phyloP scores from a whole-genome alignment of 1,139 yeast genomes.

The Scheffersomyces illinoinensis region DNA sequence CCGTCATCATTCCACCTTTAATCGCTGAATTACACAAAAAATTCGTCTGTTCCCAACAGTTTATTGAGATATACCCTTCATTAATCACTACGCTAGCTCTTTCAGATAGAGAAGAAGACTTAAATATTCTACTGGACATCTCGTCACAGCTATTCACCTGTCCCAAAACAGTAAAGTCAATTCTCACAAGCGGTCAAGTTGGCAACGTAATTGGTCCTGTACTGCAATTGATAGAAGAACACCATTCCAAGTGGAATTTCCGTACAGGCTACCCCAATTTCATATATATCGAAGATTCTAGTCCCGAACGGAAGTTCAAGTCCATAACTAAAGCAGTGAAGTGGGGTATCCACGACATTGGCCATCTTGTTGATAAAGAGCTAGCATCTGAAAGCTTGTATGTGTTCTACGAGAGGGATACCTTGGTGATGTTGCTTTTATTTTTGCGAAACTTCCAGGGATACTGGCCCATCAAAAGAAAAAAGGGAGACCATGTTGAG shows the following conservation, averaged over 20 bases:
- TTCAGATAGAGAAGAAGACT: constrained; percentile 66
- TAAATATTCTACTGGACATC: constrained; percentile 54
- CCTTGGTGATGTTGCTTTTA: constrained; percentile 38
- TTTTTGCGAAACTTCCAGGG: constrained; percentile 58
- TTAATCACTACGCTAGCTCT: constrained; percentile 47
- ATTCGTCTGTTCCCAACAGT: constrained; percentile 50
- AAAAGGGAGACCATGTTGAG: constrained; percentile 69
- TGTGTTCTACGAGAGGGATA: constrained; percentile 27
- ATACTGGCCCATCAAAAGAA: constrained; percentile 54
- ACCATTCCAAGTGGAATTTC: constrained; percentile 26
- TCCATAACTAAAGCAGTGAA: constrained; percentile 32
- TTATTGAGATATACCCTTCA: constrained; percentile 56
- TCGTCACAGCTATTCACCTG: constrained; percentile 66
- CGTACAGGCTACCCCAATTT: constrained; percentile 33
- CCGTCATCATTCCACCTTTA: constrained; percentile 53
- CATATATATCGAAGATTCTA: constrained; percentile 21
- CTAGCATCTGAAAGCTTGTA: constrained; percentile 19
- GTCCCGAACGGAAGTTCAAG: constrained; percentile 16
- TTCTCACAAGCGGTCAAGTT: constrained; percentile 38
- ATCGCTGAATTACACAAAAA: constrained; percentile 51
- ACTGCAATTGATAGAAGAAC: constrained; percentile 44
- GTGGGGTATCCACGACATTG: constrained; percentile 43
- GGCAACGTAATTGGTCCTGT: constrained; percentile 50
- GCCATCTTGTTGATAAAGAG: constrained; percentile 42
- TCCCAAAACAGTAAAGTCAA: constrained; percentile 52